phyloP scores from a whole-genome alignment of 23 red algal genomes.

The Gracilaria caudata region DNA sequence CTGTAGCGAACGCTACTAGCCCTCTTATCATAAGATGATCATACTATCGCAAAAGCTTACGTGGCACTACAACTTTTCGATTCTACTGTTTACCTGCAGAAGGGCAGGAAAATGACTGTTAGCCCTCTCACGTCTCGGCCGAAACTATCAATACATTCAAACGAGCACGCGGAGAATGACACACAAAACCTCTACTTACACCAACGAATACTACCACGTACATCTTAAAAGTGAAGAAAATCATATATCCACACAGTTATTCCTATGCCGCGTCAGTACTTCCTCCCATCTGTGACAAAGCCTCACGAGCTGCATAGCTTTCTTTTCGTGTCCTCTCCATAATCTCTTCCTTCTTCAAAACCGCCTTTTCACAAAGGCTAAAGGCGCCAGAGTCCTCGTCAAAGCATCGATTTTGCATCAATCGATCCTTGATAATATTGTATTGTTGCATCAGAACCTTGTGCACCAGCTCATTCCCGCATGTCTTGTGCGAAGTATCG shows the following conservation, averaged over 20 bases:
- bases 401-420: slow-evolving; percentile 74
- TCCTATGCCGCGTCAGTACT: not conserved
- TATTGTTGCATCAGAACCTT: slow-evolving; percentile 58
- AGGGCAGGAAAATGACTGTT: not conserved
- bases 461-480: slow-evolving; percentile 51
- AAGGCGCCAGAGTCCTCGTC: slow-evolving; percentile 31
- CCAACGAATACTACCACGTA: too few relatives aligned
- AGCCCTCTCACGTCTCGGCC: not conserved
- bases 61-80: too few relatives aligned
- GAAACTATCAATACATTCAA: not conserved
- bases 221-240: not conserved
- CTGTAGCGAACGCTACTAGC: too few relatives aligned
- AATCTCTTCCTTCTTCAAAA: slow-evolving; percentile 39
- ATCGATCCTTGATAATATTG: slow-evolving; percentile 68
- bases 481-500: slow-evolving; percentile 34
- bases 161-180: not conserved
- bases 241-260: not conserved
- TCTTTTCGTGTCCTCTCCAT: slow-evolving; percentile 15
- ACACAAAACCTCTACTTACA: too few relatives aligned
- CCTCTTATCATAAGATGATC: too few relatives aligned
- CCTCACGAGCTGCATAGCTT: slow-evolving; percentile 22
- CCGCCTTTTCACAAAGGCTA: slow-evolving; percentile 35
- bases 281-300: not conserved
- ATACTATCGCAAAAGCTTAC: too few relatives aligned
- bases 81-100: too few relatives aligned